A percentile compares a stretch with the other conserved stretches of the same genome.
phyloP scores from a whole-genome alignment of 352 stramenopile species.

The Phytophthora vignae region DNA sequence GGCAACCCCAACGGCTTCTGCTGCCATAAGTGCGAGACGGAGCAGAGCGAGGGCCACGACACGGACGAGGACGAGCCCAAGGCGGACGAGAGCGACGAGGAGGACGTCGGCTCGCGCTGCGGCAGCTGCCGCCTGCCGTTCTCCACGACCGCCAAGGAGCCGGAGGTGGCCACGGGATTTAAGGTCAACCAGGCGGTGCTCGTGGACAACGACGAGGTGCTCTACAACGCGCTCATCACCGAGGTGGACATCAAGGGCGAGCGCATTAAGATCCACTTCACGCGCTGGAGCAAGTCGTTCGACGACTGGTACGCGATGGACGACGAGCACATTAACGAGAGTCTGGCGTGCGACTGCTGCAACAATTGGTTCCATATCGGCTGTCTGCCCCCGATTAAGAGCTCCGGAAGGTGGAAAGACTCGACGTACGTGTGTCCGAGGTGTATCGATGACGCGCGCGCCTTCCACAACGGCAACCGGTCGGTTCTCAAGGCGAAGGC shows the following conservation, averaged over 20 bases:
- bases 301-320: conserved; percentile 92
- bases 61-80: conserved; percentile 55
- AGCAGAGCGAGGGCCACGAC: conserved; percentile 68
- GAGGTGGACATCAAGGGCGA: conserved; percentile 77
- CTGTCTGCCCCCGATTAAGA: conserved; percentile 87
- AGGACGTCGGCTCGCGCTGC: conserved; percentile 72
- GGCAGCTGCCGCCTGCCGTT: conserved; percentile 73
- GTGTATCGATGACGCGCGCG: conserved; percentile 80
- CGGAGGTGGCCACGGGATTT: conserved; percentile 44
- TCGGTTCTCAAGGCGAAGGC: conserved; percentile 58
- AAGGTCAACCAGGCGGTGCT: conserved; percentile 87
- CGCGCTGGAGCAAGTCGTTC: conserved; percentile 89
- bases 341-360: conserved; percentile 89
- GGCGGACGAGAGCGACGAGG: conserved; percentile 42
- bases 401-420: conserved; percentile 84
- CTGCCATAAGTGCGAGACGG: conserved; percentile 73
- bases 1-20: conserved; percentile 67
- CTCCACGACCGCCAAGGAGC: conserved; percentile 42
- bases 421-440: conserved; percentile 86
- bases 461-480: conserved; percentile 73
- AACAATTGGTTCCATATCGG: conserved; percentile 91
- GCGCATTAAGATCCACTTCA: conserved; percentile 90
- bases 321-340: conserved; percentile 90
- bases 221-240: conserved; percentile 89
- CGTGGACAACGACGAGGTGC: conserved; percentile 87